phyloP scores from a whole-genome alignment of 1,284 basidiomycete species.

The Wallemia mellicola region DNA sequence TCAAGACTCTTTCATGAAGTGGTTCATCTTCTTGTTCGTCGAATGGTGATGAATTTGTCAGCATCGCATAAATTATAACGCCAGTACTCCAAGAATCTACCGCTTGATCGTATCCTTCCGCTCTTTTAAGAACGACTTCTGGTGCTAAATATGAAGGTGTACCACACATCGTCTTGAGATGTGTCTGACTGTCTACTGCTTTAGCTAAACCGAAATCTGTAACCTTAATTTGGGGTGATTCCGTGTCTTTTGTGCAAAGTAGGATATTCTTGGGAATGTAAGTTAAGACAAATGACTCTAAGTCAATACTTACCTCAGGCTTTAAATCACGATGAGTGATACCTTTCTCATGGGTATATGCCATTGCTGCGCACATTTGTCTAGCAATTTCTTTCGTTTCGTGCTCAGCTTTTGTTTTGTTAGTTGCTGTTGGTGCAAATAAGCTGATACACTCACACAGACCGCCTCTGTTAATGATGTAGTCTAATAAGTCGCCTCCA shows the following conservation, averaged over 20 bases:
- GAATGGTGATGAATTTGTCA: slow-evolving; percentile 39
- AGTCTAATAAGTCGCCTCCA: slow-evolving; percentile 65
- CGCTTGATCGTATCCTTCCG: slow-evolving; percentile 40
- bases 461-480: slow-evolving; percentile 29
- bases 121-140: slow-evolving; percentile 47
- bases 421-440: no score
- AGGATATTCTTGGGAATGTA: slow-evolving; percentile 26
- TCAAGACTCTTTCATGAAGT: slow-evolving; percentile 16
- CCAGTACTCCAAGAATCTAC: slow-evolving; percentile 86
- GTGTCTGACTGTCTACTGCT: slow-evolving; percentile 22
- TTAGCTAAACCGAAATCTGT: slow-evolving; percentile 86
- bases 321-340: slow-evolving; percentile 76
- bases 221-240: slow-evolving; percentile 40
- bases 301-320: slow-evolving; percentile 30
- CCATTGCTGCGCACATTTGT: slow-evolving; percentile 17
- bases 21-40: slow-evolving; percentile 24
- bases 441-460: slow-evolving; percentile 25
- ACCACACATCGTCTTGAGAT: slow-evolving; percentile 47
- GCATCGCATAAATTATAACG: slow-evolving; percentile 17
- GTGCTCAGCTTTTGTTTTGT: slow-evolving; percentile 17
- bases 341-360: slow-evolving; percentile 36
- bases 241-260: slow-evolving; percentile 24
- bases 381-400: slow-evolving; percentile 13
- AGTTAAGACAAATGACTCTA: slow-evolving; percentile 5
- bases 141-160: slow-evolving; percentile 58